Conservation (phyloP, 306 rosid species). For the Dicorynia guianensis region DNA sequence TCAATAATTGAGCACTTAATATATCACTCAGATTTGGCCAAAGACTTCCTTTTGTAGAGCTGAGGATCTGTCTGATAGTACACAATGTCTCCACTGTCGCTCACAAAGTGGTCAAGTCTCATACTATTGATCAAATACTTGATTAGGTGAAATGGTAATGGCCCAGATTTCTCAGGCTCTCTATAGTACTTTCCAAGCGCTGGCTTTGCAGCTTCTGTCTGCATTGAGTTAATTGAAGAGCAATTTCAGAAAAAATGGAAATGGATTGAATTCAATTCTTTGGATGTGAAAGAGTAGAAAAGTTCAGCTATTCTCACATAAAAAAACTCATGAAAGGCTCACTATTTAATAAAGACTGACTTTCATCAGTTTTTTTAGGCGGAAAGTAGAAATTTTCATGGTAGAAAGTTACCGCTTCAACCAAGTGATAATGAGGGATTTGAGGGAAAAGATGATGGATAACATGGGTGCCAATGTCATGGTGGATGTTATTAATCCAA, state of each 20-base stretch:
- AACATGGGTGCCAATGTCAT: slow-evolving; percentile 99
- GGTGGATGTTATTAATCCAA: slow-evolving; percentile 83
- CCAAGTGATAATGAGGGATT: slow-evolving; percentile 91
- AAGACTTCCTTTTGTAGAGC: slow-evolving; percentile 40
- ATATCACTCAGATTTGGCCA: slow-evolving; percentile 49
- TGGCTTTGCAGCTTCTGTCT: slow-evolving; percentile 80
- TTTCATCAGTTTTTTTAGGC: not conserved
- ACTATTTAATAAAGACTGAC: too few relatives aligned
- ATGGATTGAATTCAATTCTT: not conserved
- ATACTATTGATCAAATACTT: slow-evolving; percentile 70
- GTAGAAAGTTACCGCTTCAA: slow-evolving; percentile 71
- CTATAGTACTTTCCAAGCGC: slow-evolving; percentile 88
- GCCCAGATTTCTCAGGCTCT: slow-evolving; percentile 87
- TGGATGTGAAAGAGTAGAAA: not conserved
- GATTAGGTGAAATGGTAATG: slow-evolving; percentile 72
- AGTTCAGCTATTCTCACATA: too few relatives aligned
- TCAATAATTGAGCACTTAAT: slow-evolving; percentile 22
- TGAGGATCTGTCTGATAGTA: slow-evolving; percentile 73
- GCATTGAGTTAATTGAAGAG: not conserved
- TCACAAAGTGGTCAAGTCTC: slow-evolving; percentile 79
- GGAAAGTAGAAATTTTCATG: not conserved
- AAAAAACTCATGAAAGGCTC: too few relatives aligned
- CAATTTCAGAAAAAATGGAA: not conserved
- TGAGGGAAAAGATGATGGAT: slow-evolving; percentile 98
- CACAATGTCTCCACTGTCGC: slow-evolving; percentile 74